A percentile compares a stretch with the other conserved stretches of the same genome.
Conservation (phyloP, 305 asterid genomes). For the Fraxinus angustifolia region DNA sequence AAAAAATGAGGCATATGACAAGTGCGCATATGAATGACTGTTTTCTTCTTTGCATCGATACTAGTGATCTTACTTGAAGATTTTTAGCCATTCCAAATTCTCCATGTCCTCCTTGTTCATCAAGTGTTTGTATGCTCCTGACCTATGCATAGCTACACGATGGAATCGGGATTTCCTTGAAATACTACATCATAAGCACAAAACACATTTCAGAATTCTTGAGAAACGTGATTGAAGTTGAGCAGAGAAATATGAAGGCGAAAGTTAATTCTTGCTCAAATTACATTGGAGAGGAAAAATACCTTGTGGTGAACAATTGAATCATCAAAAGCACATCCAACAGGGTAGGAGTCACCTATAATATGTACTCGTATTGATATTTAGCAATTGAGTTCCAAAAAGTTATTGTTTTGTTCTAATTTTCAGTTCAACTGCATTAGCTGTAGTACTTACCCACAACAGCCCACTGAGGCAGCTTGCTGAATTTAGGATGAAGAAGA, state of each 20-base stretch:
- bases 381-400: background rate
- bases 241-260: background rate
- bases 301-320: slow-evolving; percentile 50
- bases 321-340: slow-evolving; percentile 58
- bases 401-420: background rate
- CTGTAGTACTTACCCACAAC: slow-evolving; percentile 38
- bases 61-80: slow-evolving; percentile 35
- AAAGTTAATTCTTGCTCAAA: background rate
- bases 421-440: background rate
- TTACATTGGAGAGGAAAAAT: background rate
- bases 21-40: background rate
- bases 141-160: slow-evolving; percentile 39
- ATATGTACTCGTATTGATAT: background rate
- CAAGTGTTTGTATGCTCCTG: slow-evolving; percentile 47
- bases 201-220: background rate
- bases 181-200: slow-evolving; percentile 32
- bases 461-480: slow-evolving; percentile 66
- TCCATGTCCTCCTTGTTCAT: slow-evolving; percentile 55
- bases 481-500: slow-evolving; percentile 48
- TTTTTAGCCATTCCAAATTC: slow-evolving; percentile 54
- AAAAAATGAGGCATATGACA: background rate
- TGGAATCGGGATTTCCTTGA: slow-evolving; percentile 36
- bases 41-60: background rate
- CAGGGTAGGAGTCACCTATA: slow-evolving; percentile 47
- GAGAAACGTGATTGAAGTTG: background rate